These are phyloP conservation scores for Symbiodinium pilosum DNA, from an alignment of 73 alveolate species.

Conservation along the genomic window DNA sequence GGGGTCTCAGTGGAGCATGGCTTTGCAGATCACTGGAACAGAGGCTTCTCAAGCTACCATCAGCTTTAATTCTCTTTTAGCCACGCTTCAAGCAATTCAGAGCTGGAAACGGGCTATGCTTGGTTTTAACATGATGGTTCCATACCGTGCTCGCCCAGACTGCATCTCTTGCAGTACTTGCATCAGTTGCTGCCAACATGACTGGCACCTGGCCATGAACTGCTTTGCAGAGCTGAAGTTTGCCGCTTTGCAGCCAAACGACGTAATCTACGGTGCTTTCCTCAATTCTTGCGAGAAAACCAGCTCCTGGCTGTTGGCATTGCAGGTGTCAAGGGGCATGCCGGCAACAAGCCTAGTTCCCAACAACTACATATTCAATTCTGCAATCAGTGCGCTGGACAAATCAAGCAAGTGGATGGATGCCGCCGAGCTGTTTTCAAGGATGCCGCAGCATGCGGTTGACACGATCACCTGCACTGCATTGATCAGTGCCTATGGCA, in stretches of 20 bases:
- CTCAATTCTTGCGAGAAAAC: not conserved
- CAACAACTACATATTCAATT: not conserved
- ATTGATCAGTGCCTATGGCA: conserved; percentile 3
- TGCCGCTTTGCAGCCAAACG: not conserved
- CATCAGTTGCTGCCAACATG: conserved; percentile 4
- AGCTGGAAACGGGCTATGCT: not conserved
- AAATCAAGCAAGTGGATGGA: not conserved
- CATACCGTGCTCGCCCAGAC: not conserved
- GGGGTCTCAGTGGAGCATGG: conserved; percentile 4
- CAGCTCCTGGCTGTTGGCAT: not conserved
- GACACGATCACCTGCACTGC: not conserved
- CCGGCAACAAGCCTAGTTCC: not conserved
- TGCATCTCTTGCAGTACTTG: conserved; percentile 2
- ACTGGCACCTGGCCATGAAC: not conserved
- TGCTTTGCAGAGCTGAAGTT: not conserved
- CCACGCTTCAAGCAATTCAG: not conserved
- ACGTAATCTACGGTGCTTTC: not conserved
- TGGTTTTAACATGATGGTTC: not conserved
- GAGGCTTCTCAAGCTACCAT: not conserved
- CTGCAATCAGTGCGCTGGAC: not conserved
- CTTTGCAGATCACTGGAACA: not conserved
- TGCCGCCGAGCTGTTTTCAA: not conserved
- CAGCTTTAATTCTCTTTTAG: not conserved
- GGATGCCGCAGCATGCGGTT: not conserved
- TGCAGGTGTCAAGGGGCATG: not conserved